Evolutionary conservation across 192 early-diverging fungal genomes (phyloP), one percentile per base, ranked within the genome.

Genomic region (Backusella tarrabulga): DNA sequence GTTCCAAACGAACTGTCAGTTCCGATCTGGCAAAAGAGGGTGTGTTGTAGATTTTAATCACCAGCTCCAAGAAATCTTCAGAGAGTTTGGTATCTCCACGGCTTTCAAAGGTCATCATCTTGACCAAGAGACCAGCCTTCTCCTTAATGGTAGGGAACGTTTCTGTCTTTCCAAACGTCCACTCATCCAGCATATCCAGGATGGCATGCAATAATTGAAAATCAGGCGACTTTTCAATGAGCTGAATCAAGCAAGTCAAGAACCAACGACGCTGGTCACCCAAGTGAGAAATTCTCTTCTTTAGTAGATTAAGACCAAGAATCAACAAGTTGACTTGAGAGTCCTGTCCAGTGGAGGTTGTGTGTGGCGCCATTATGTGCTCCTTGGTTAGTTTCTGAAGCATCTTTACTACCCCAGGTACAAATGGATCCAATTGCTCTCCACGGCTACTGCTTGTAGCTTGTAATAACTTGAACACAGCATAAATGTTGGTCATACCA

Each of bases 61-160:
- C 95, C n/a, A 99, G 90, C 14, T 92, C 82, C 70, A 99, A 86
- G 76, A 96, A 99, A 63, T 93, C 90, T 75, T 97, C 93, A 34
- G 91, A 87, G 3, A 99, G 83, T 36, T 84, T 84, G 21, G 88
- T 83, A 67, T 94, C 92, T 4, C 88, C 88, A 2, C 90, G 86
- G 19, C 82, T 87, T 80, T 97, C 95, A 68, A 96, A 88, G 23
- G 88, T 83, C 91, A 98, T 93, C 94, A 99, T 94, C 76, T 93
- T 94, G 17, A 93, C 88, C 83, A 97, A 87, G n/a, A 99, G 84
- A 71, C 92, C 93, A 6, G 97, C 93, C 82, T 99, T 98, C 75
- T 99, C 98, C 83, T 97, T 97, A 74, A 95, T 89, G 6, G 98
- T 98, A 1, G 98, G 98, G 85, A 98, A 98, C 2, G 93, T 86